Conservation (phyloP, 2,329 filamentous ascomycete species). For the Cladosporium sp. region DNA sequence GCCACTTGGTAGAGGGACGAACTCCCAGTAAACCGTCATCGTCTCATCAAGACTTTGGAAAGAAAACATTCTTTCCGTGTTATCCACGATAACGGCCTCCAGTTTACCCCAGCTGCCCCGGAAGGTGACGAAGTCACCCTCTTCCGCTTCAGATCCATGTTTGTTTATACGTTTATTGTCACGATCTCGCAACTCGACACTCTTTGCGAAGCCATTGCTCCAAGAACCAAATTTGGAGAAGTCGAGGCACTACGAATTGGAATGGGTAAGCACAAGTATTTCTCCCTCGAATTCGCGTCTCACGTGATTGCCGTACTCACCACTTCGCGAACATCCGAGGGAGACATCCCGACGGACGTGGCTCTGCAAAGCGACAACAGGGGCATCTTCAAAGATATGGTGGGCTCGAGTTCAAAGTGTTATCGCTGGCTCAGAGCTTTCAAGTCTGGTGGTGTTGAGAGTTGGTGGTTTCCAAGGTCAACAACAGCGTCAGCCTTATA, state of each 20-base stretch:
- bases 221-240: not conserved
- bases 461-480: not conserved
- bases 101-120: not conserved
- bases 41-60: slow-evolving; percentile 4
- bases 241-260: not conserved
- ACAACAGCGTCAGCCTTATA: not conserved
- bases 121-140: slow-evolving; percentile 1
- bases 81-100: not conserved
- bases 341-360: not conserved
- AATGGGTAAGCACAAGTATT: not conserved
- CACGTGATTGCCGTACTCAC: not conserved
- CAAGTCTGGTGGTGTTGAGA: too few species aligned
- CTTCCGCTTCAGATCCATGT: not conserved
- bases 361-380: slow-evolving; percentile 7
- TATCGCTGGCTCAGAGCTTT: not conserved
- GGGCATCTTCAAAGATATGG: not conserved
- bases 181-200: not conserved
- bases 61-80: slow-evolving; percentile 1
- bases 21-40: slow-evolving; percentile 2
- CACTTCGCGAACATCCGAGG: slow-evolving; percentile 1
- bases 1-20: not conserved
- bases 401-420: not conserved
- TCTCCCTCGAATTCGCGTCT: not conserved
- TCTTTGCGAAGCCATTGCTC: not conserved
- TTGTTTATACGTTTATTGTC: not conserved